A percentile compares a stretch with the other conserved stretches of the same genome.
Evolutionary conservation across 192 early-diverging fungal species (phyloP).

Genomic region (Coemansia interrupta): DNA sequence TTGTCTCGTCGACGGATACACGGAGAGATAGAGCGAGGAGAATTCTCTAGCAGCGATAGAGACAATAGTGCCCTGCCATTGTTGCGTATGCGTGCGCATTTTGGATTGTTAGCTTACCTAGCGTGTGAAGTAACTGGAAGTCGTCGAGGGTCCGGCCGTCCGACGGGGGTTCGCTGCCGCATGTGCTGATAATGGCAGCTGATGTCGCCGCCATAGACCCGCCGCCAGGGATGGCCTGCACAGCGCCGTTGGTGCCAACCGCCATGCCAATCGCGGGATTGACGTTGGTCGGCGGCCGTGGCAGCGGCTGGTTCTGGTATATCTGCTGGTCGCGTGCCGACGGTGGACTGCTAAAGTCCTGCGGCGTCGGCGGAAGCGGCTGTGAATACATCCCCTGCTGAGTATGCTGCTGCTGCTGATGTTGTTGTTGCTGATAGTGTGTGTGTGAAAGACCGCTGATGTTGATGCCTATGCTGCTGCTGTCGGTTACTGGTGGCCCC

Average conservation of each 20-base stretch:
- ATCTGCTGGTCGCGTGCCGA: conserved; percentile 1
- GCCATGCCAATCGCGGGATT: background rate
- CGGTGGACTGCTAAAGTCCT: conserved; percentile 13
- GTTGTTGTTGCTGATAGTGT: background rate
- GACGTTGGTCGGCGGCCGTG: background rate
- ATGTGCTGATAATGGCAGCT: conserved; percentile 7
- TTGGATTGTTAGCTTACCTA: conserved; percentile 34
- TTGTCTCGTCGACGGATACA: too few species aligned
- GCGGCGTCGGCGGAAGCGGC: conserved; percentile 7
- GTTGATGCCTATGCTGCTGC: conserved; percentile 4
- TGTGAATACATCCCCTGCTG: conserved; percentile 10
- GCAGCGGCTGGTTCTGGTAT: conserved; percentile 1
- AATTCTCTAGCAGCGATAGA: background rate
- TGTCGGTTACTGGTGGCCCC: conserved; percentile 6
- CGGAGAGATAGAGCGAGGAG: too few species aligned
- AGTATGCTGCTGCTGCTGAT: background rate
- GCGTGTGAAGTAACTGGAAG: conserved; percentile 48
- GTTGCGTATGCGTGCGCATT: too few species aligned
- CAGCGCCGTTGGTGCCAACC: conserved; percentile 1
- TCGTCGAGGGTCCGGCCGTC: conserved; percentile 48
- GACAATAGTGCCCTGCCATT: conserved; percentile 3
- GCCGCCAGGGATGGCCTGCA: conserved; percentile 7
- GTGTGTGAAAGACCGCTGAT: conserved; percentile 5
- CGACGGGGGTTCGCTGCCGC: conserved; percentile 12
- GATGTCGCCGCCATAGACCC: background rate